Percentiles rank a stretch among this genome's conserved stretches.
Evolutionary conservation across 2,329 filamentous ascomycete species (phyloP).

Genomic region (Dryadomyces quercus-mongolicae): DNA sequence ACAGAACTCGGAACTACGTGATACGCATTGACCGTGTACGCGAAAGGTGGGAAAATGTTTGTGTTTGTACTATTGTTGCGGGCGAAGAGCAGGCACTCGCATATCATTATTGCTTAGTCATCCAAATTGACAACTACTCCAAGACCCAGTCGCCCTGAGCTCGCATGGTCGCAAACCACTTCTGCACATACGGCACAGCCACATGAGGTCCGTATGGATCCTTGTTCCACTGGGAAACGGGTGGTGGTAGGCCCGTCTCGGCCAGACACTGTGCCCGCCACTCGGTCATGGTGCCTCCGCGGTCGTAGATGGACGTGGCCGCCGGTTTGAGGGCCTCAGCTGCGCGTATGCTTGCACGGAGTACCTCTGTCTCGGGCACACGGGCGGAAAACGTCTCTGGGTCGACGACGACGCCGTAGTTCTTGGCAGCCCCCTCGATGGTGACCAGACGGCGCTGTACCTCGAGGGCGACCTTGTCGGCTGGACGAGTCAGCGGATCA

Average conservation of each 20-base stretch:
- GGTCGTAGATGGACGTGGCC: constrained; percentile 22
- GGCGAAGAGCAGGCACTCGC: no score
- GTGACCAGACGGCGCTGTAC: constrained; percentile 31
- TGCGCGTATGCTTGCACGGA: constrained; percentile 21
- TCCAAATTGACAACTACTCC: constrained; percentile 5
- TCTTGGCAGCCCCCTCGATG: constrained; percentile 24
- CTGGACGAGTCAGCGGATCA: constrained; percentile 29
- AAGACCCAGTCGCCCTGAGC: constrained; percentile 14
- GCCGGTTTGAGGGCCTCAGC: constrained; percentile 5
- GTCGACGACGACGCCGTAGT: constrained; percentile 33
- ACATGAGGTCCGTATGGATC: constrained; percentile 32
- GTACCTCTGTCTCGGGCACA: constrained; percentile 20
- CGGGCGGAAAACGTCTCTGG: constrained; percentile 23
- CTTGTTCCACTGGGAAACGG: constrained; percentile 29
- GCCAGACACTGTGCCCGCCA: constrained; percentile 22
- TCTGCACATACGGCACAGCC: constrained; percentile 26
- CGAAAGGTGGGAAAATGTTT: no score
- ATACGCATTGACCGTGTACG: no score
- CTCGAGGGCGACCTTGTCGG: constrained; percentile 30
- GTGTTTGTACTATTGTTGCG: no score
- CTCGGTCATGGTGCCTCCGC: constrained; percentile 28
- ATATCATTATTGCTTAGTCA: background rate
- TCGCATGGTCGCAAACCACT: constrained; percentile 28
- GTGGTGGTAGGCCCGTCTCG: constrained; percentile 30
- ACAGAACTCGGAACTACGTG: no score